Conservation (phyloP, 257 asterid species). For the Fraxinus excelsior region DNA sequence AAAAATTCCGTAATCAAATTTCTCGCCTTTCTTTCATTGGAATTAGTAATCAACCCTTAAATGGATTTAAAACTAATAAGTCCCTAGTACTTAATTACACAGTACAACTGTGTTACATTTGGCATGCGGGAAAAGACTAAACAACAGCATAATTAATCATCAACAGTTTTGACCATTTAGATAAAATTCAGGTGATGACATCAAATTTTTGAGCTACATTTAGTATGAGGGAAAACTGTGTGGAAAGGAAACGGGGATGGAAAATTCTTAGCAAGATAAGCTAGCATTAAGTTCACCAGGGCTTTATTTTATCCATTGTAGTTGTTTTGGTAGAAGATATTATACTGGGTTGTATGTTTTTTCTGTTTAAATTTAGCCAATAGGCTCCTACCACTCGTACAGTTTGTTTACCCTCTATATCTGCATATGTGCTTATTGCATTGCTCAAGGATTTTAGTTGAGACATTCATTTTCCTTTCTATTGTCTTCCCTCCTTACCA, state of each 20-base stretch:
- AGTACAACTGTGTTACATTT: neutral
- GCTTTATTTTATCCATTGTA: neutral
- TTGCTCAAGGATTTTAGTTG: constrained; percentile 1
- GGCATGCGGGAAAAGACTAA: neutral
- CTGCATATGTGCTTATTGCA: neutral
- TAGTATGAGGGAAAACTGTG: neutral
- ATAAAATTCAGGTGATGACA: neutral
- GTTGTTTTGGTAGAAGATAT: neutral
- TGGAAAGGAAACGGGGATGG: neutral
- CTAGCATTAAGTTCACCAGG: neutral
- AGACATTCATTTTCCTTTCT: neutral
- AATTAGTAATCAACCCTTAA: neutral
- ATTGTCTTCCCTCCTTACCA: neutral
- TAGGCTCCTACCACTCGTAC: neutral
- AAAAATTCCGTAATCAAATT: neutral
- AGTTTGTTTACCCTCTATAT: neutral
- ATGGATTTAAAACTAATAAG: neutral
- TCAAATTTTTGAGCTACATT: neutral
- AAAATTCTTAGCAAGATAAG: neutral
- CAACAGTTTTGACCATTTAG: neutral
- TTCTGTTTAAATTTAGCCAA: neutral
- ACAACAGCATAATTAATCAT: neutral
- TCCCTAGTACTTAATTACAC: neutral
- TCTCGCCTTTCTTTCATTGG: neutral
- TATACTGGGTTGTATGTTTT: neutral